Base-by-base conservation (phyloP, 2,329 filamentous ascomycete species). In the Purpureocillium lavendulum region DNA sequence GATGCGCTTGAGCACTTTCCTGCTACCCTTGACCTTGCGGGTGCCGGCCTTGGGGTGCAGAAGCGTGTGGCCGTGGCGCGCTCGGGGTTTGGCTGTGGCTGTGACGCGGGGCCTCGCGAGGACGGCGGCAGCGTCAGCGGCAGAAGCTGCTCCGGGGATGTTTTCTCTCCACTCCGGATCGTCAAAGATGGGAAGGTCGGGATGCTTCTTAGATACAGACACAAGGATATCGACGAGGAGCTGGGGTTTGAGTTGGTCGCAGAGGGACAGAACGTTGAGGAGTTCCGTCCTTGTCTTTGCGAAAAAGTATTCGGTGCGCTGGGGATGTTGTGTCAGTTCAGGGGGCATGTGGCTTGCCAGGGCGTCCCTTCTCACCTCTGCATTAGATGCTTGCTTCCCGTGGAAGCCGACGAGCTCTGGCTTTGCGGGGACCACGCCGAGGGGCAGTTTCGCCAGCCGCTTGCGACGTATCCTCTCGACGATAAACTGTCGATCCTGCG, bases 141-240 rank as follows among this genome's bases (percentile, higher is more conserved):
- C 21, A 26, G 21, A 5, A 26, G 21, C 10, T 6, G 31, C 17
- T 13, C 30, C 30, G n/a, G 30, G 33, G 28, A 40, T 16, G 28
- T 53, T 46, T 12, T 43, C 35, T 24, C 60, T 55, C 66, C 66
- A 69, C 41, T 66, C 59, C 7, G 65, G 64, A 0, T 59, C 59
- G 42, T 59, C 49, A 41, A 67, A 68, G 4, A 69, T 60, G 16
- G 64, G 64, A 3, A 69, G 52, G n/a, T 61, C 56, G 1, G 64
- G 60, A 31, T 69, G 63, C 35, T 55, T 61, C 40, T 58, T 64
- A 7, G 66, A 61, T n/a, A 67, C 57, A 3, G 63, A 65, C 8
- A 65, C 60, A 18, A 67, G 53, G 4, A 69, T 43, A 36, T 69
- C 61, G 12, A 59, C 55, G 2, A 69, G 53, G 10, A 69, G 60